A percentile compares a stretch with the other conserved stretches of the same genome.
phyloP scores from a whole-genome alignment of 495 filamentous ascomycete genomes.

The Penicillium arizonense region DNA sequence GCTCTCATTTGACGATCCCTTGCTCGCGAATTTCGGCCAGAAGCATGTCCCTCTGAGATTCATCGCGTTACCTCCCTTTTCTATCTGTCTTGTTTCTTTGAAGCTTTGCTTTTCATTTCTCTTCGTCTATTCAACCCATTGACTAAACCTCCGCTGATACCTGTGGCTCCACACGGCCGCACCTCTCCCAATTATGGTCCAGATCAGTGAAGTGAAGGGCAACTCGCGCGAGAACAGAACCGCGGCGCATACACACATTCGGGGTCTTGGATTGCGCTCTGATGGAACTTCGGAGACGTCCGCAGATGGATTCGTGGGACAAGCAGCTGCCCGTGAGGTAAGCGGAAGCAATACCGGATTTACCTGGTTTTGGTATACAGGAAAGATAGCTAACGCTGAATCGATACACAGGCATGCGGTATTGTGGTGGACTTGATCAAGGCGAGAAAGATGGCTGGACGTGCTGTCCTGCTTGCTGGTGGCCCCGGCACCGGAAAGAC shows the following conservation, averaged over 20 bases:
- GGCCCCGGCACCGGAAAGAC: slow-evolving; percentile 96
- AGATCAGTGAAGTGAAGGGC: slow-evolving; percentile 94
- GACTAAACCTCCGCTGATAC: not conserved
- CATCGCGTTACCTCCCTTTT: slow-evolving; percentile 16
- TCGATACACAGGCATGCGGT: slow-evolving; percentile 70
- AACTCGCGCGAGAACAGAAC: slow-evolving; percentile 94
- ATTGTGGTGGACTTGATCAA: slow-evolving; percentile 93
- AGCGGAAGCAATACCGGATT: slow-evolving; percentile 11
- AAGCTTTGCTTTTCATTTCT: slow-evolving; percentile 6
- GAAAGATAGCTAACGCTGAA: slow-evolving; percentile 11
- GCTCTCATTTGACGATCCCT: slow-evolving; percentile 33
- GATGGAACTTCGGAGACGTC: slow-evolving; percentile 80
- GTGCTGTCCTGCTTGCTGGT: slow-evolving; percentile 89
- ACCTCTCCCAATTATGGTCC: slow-evolving; percentile 64
- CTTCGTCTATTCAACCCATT: not conserved
- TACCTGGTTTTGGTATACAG: not conserved
- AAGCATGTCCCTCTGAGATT: slow-evolving; percentile 19
- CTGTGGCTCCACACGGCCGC: slow-evolving; percentile 26
- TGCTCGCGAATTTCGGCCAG: slow-evolving; percentile 40
- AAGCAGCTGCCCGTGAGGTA: slow-evolving; percentile 83
- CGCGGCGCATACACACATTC: slow-evolving; percentile 95
- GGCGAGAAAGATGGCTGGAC: slow-evolving; percentile 93
- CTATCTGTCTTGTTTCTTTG: slow-evolving; percentile 9
- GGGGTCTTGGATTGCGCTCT: slow-evolving; percentile 77
- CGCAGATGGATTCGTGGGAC: slow-evolving; percentile 83